These are phyloP conservation scores for Xylaria acuta DNA, from an alignment of 495 filamentous ascomycete species.

Conservation along the genomic window DNA sequence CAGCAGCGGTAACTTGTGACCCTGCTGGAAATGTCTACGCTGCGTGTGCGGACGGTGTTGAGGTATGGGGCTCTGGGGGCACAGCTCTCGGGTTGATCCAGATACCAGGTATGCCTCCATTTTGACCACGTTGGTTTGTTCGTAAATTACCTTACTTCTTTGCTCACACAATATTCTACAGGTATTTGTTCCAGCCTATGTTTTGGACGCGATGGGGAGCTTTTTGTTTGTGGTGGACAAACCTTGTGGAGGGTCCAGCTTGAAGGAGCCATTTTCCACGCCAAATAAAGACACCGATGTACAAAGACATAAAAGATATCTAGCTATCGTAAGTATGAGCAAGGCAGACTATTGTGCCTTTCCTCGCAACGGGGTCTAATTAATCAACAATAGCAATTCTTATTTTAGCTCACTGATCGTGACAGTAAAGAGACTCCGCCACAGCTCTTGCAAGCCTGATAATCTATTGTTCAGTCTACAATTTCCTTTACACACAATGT, in stretches of 20 bases:
- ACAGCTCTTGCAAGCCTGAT: not conserved
- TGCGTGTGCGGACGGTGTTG: slow-evolving; percentile 56
- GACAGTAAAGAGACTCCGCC: not conserved
- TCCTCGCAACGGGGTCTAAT: not conserved
- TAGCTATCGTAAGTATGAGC: not conserved
- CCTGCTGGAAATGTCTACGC: slow-evolving; percentile 52
- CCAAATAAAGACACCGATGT: not conserved
- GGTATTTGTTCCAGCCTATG: slow-evolving; percentile 40
- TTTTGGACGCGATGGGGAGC: slow-evolving; percentile 36
- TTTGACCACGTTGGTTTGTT: not conserved
- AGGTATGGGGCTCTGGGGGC: slow-evolving; percentile 55
- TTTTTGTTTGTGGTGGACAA: slow-evolving; percentile 42
- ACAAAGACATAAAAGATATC: not conserved
- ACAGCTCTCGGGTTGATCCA: slow-evolving; percentile 48
- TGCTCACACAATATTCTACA: not conserved
- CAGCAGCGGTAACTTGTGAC: slow-evolving; percentile 54
- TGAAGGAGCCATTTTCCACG: not conserved
- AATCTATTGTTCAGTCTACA: not conserved
- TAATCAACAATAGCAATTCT: not conserved
- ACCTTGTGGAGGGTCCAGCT: slow-evolving; percentile 40
- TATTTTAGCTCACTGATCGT: not conserved
- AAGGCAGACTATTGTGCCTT: not conserved
- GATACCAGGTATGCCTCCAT: slow-evolving; percentile 38
- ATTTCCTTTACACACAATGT: not conserved
- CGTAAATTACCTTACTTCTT: not conserved